phyloP scores from a whole-genome alignment of 2,329 filamentous ascomycete species.

The Magnaporthiopsis incrustans region DNA sequence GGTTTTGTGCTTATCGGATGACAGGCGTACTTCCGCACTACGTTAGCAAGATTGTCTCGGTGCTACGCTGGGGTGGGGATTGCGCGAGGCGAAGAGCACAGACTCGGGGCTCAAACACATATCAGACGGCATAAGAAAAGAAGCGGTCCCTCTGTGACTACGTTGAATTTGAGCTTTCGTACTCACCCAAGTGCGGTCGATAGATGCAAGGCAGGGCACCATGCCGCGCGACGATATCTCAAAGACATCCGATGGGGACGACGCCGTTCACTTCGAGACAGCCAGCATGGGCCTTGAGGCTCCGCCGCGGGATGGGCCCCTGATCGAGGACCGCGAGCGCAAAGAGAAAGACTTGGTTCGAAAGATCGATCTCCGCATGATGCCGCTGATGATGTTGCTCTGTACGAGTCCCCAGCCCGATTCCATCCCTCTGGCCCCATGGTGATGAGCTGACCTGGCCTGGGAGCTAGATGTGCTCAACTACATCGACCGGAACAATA shows the following conservation, averaged over 20 bases:
- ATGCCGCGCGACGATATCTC: background rate
- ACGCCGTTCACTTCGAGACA: background rate
- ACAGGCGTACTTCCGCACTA: background rate
- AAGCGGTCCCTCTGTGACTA: background rate
- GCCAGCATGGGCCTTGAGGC: background rate
- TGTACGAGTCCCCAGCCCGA: constrained; percentile 21
- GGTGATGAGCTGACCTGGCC: constrained; percentile 24
- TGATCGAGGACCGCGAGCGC: constrained; percentile 17
- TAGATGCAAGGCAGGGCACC: background rate
- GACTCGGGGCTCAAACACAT: background rate
- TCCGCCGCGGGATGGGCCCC: background rate
- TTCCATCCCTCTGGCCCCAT: background rate
- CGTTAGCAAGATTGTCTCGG: background rate
- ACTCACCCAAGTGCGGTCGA: no score
- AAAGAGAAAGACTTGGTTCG: constrained; percentile 44
- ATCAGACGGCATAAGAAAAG: background rate
- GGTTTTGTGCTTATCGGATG: background rate
- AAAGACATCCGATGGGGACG: background rate
- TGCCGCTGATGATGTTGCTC: constrained; percentile 38
- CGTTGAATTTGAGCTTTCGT: background rate
- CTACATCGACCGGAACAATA: constrained; percentile 37
- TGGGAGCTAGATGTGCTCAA: constrained; percentile 49
- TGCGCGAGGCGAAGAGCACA: background rate
- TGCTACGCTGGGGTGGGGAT: background rate
- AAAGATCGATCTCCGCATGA: constrained; percentile 49